Evolutionary conservation across 1,284 basidiomycete species (phyloP).

Genomic region (Ganoderma boninense): DNA sequence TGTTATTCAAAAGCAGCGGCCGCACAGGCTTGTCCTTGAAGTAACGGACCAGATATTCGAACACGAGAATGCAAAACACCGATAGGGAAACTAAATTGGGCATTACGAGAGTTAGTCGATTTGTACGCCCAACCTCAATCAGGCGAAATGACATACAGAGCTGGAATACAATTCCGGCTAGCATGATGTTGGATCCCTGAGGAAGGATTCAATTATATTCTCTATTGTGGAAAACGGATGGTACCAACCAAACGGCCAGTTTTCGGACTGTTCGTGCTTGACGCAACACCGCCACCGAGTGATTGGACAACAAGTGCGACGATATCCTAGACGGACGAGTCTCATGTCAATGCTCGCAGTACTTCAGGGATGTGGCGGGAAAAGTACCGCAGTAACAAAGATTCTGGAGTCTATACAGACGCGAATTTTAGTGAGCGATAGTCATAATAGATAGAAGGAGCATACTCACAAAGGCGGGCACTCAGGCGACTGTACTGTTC

Average conservation of each 20-base stretch:
- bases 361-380: neutral
- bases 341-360: neutral
- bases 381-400: constrained; percentile 44
- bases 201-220: neutral
- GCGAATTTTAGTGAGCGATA: neutral
- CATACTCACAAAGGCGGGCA: constrained; percentile 47
- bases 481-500: constrained; percentile 41
- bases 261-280: constrained; percentile 17
- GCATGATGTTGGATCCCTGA: constrained; percentile 47
- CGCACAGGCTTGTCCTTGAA: constrained; percentile 46
- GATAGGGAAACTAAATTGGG: constrained; percentile 46
- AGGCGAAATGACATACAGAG: constrained; percentile 38
- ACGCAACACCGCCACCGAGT: constrained; percentile 49
- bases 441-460: neutral
- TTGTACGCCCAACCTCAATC: constrained; percentile 35
- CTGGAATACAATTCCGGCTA: constrained; percentile 56
- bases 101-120: constrained; percentile 38
- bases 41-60: constrained; percentile 54
- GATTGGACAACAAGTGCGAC: constrained; percentile 53
- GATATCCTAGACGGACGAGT: constrained; percentile 41
- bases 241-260: constrained; percentile 13
- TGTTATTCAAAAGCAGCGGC: constrained; percentile 1
- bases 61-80: constrained; percentile 47
- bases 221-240: neutral
- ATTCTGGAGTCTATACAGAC: constrained; percentile 44